A percentile compares a stretch with the other conserved stretches of the same genome.
Evolutionary conservation across 2,329 filamentous ascomycete species (phyloP).

Genomic region (Karstenula rhodostoma): DNA sequence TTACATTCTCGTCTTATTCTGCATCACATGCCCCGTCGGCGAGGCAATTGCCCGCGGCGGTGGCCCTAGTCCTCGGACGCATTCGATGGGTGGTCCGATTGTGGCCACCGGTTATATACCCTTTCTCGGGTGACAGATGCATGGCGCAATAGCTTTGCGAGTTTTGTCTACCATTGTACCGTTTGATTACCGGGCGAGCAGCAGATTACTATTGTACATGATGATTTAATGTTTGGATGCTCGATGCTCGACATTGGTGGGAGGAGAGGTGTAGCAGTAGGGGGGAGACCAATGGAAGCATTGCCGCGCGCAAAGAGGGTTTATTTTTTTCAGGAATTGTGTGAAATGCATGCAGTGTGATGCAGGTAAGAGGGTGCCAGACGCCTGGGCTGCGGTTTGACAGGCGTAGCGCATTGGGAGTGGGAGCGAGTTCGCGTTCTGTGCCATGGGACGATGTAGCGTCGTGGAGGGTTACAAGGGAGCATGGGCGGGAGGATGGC

Average conservation of each 20-base stretch:
- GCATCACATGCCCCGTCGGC: not conserved
- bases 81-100: conserved; percentile 9
- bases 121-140: conserved; percentile 22
- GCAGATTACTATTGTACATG: conserved; percentile 32
- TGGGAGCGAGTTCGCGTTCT: not conserved
- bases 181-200: conserved; percentile 21
- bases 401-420: not conserved
- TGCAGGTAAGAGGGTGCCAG: conserved; percentile 8
- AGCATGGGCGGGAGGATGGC: not conserved
- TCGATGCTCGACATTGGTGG: not conserved
- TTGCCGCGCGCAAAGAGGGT: not conserved
- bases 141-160: not conserved
- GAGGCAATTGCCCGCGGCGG: conserved; percentile 6
- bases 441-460: not conserved
- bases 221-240: conserved; percentile 38
- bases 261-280: conserved; percentile 20
- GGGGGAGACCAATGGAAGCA: conserved; percentile 1
- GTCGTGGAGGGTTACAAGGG: not conserved
- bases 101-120: conserved; percentile 33
- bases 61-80: conserved; percentile 4
- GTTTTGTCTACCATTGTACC: conserved; percentile 15
- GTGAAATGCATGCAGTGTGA: conserved; percentile 4
- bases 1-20: conserved; percentile 10
- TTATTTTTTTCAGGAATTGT: not conserved
- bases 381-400: conserved; percentile 9